A percentile compares a stretch with the other conserved stretches of the same genome.
Evolutionary conservation across 768 basidiomycete genomes (phyloP).

Genomic region (Mycena alexandri): DNA sequence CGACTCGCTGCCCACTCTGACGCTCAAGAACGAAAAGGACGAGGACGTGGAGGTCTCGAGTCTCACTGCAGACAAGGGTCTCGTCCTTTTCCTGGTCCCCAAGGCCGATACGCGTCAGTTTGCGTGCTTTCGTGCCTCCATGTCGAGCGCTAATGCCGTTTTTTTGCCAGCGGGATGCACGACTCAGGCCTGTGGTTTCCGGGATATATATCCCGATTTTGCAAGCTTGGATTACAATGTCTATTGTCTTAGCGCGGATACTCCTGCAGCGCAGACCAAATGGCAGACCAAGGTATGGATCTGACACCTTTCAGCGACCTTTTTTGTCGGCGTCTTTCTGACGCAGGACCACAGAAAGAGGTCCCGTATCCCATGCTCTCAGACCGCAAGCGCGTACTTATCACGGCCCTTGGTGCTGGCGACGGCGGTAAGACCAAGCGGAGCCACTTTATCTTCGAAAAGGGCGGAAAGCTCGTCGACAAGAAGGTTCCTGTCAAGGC

Average conservation of each 20-base stretch:
- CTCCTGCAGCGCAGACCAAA: slow-evolving; percentile 78
- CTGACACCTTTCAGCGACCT: not conserved
- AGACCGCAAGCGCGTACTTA: slow-evolving; percentile 86
- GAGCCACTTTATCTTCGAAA: slow-evolving; percentile 94
- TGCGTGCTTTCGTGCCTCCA: slow-evolving; percentile 13
- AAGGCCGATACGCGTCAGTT: slow-evolving; percentile 87
- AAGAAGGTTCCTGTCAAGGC: slow-evolving; percentile 90
- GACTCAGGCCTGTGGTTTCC: slow-evolving; percentile 91
- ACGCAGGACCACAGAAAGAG: slow-evolving; percentile 69
- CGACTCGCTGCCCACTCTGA: slow-evolving; percentile 78
- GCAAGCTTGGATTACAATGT: slow-evolving; percentile 75
- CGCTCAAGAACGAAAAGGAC: slow-evolving; percentile 87
- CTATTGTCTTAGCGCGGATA: slow-evolving; percentile 88
- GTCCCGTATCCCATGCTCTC: slow-evolving; percentile 90
- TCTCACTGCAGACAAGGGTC: slow-evolving; percentile 76
- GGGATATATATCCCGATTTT: slow-evolving; percentile 87
- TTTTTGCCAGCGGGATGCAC: slow-evolving; percentile 85
- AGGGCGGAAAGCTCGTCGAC: slow-evolving; percentile 90
- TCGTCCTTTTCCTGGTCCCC: slow-evolving; percentile 86
- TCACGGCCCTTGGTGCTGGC: slow-evolving; percentile 85
- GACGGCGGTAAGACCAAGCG: slow-evolving; percentile 88
- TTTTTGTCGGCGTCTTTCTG: not conserved
- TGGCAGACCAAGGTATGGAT: slow-evolving; percentile 86
- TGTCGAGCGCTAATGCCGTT: slow-evolving; percentile 7
- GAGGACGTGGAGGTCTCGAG: slow-evolving; percentile 79